A percentile compares a stretch with the other conserved stretches of the same genome.
phyloP scores from a whole-genome alignment of 2,329 filamentous ascomycete species.

The Xylaria polymorpha region DNA sequence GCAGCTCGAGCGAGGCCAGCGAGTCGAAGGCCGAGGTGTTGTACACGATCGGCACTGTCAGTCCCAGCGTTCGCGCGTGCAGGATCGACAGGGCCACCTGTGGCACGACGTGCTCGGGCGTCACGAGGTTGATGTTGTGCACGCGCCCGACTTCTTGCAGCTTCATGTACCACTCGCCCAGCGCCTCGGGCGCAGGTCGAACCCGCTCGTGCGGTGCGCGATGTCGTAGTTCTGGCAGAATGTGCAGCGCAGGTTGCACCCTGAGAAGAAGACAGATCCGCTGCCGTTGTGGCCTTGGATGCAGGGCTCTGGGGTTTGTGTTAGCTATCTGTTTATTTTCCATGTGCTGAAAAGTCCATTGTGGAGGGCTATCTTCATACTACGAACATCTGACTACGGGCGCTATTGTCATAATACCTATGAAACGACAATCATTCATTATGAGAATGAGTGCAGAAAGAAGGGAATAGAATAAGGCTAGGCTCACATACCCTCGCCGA shows the following conservation, averaged over 20 bases:
- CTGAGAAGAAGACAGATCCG: slow-evolving; percentile 84
- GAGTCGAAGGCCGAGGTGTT: slow-evolving; percentile 88
- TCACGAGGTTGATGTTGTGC: slow-evolving; percentile 92
- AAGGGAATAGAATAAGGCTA: not conserved
- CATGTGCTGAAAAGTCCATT: not conserved
- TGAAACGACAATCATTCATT: not conserved
- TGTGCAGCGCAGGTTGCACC: slow-evolving; percentile 78
- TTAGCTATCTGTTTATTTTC: slow-evolving; percentile 21
- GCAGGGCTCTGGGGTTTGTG: slow-evolving; percentile 70
- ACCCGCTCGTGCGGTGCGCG: slow-evolving; percentile 81
- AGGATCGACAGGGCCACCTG: slow-evolving; percentile 83
- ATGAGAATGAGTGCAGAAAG: not conserved
- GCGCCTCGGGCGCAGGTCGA: slow-evolving; percentile 80
- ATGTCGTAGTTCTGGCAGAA: slow-evolving; percentile 89
- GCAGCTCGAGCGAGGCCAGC: slow-evolving; percentile 73
- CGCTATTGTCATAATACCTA: too few species aligned
- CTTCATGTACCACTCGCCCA: slow-evolving; percentile 86
- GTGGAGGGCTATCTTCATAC: not conserved
- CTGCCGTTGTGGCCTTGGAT: slow-evolving; percentile 85
- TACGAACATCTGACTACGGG: not conserved
- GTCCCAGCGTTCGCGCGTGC: slow-evolving; percentile 74
- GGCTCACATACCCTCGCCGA: slow-evolving; percentile 72
- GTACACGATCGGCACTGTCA: slow-evolving; percentile 81
- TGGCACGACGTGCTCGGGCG: slow-evolving; percentile 86
- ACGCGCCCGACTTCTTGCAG: slow-evolving; percentile 81